Percentiles rank a stretch among this genome's conserved stretches.
These are phyloP conservation scores for Solanum peruvianum DNA, from an alignment of 257 asterid species.

Conservation along the genomic window DNA sequence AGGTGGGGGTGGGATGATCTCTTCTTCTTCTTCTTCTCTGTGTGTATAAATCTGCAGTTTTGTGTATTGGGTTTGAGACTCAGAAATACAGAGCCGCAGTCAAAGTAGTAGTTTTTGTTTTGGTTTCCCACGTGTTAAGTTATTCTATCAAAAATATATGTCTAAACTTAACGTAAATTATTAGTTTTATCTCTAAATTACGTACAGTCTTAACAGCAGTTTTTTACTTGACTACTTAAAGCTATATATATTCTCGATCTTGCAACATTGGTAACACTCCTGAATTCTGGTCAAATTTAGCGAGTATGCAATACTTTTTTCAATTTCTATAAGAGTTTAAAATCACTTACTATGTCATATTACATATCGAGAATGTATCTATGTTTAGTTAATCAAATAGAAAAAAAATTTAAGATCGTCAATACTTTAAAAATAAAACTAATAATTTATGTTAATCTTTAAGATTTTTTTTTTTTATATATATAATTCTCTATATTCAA, in stretches of 20 bases:
- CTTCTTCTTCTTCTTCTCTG: background rate
- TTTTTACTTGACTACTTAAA: too few relatives aligned
- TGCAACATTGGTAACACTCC: background rate
- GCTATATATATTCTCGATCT: background rate
- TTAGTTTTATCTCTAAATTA: too few relatives aligned
- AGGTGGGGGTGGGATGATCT: background rate
- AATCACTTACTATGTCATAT: too few relatives aligned
- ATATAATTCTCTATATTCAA: too few relatives aligned
- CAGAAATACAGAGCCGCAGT: background rate
- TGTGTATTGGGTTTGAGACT: background rate
- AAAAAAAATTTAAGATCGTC: accelerated
- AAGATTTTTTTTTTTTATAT: too few relatives aligned
- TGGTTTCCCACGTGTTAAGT: background rate
- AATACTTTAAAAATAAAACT: too few relatives aligned
- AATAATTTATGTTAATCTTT: too few relatives aligned
- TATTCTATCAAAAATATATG: too few relatives aligned
- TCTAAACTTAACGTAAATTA: too few relatives aligned
- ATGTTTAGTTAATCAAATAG: background rate
- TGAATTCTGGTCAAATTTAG: too few relatives aligned
- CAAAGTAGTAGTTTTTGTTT: background rate
- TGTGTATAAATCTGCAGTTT: background rate
- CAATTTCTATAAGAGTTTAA: background rate
- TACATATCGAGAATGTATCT: too few relatives aligned
- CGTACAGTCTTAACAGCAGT: too few relatives aligned
- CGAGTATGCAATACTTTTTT: background rate